phyloP scores from a whole-genome alignment of 768 basidiomycete genomes.

The Grammothele lineata region DNA sequence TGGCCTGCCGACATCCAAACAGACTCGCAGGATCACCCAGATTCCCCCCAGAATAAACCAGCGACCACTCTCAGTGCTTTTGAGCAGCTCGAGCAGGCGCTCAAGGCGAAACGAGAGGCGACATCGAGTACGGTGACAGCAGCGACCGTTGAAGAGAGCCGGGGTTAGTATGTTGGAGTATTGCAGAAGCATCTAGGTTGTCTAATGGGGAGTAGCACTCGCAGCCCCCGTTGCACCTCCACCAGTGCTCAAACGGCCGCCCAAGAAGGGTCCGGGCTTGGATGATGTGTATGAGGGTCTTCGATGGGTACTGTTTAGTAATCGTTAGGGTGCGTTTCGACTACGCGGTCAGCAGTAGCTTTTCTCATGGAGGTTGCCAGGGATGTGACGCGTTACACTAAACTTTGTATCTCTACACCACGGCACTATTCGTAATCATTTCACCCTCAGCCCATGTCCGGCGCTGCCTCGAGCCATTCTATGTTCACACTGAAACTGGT shows the following conservation, averaged over 20 bases:
- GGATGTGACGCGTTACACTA: too few species aligned
- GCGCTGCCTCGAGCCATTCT: too few species aligned
- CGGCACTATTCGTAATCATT: too few species aligned
- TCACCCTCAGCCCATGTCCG: too few species aligned
- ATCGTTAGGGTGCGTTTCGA: conserved; percentile 28
- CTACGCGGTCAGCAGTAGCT: too few species aligned
- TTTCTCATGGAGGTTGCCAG: too few species aligned
- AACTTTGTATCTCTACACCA: too few species aligned
- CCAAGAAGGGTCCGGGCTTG: conserved; percentile 15
- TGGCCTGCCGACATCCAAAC: conserved; percentile 61
- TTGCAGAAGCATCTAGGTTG: not conserved
- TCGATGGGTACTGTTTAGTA: conserved; percentile 48
- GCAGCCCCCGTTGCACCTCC: not conserved
- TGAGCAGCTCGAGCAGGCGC: conserved; percentile 60
- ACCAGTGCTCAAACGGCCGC: conserved; percentile 13
- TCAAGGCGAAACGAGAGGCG: conserved; percentile 44
- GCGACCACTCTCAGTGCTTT: conserved; percentile 57
- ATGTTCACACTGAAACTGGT: too few species aligned
- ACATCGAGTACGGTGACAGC: not conserved
- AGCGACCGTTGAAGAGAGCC: conserved; percentile 1
- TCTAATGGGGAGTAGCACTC: conserved; percentile 1
- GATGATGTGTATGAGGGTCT: conserved; percentile 39
- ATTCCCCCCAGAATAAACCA: conserved; percentile 18
- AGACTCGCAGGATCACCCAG: conserved; percentile 4
- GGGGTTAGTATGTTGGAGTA: conserved; percentile 8